Evolutionary conservation across 805 yeast genomes (phyloP).

Genomic region (Yarrowia keelungensis): DNA sequence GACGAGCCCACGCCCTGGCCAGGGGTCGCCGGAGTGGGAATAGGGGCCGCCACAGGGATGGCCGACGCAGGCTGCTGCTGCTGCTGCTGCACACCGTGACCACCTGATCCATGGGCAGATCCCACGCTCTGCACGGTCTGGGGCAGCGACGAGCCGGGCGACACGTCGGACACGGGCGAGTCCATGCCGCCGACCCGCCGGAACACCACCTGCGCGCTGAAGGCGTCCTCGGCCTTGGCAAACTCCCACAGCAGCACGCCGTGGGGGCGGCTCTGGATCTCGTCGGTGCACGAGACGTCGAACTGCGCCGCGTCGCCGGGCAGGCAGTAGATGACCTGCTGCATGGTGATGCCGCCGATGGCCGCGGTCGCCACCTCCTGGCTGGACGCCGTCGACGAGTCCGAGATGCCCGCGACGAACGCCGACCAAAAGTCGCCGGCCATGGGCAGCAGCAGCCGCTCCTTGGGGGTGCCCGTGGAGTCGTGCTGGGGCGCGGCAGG

Average conservation of each 20-base stretch:
- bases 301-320: conserved; percentile 35
- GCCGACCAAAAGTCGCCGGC: conserved; percentile 53
- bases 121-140: conserved; percentile 11
- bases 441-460: conserved; percentile 50
- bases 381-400: conserved; percentile 10
- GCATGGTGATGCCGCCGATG: conserved; percentile 35
- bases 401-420: conserved; percentile 48
- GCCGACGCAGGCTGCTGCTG: neutral
- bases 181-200: conserved; percentile 44
- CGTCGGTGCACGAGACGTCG: conserved; percentile 24
- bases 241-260: conserved; percentile 51
- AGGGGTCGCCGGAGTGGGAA: conserved; percentile 38
- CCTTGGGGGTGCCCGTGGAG: conserved; percentile 44
- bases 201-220: conserved; percentile 51
- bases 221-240: conserved; percentile 49
- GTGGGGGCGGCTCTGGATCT: conserved; percentile 42
- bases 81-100: neutral
- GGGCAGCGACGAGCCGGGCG: conserved; percentile 18
- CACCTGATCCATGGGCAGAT: neutral
- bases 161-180: conserved; percentile 12
- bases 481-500: conserved; percentile 41
- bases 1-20: conserved; percentile 39
- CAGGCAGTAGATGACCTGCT: conserved; percentile 31
- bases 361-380: conserved; percentile 36
- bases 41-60: conserved; percentile 18